These are phyloP conservation scores for Paracorniculantispora psalliotae DNA, from an alignment of 2,329 filamentous ascomycete species.

Conservation along the genomic window DNA sequence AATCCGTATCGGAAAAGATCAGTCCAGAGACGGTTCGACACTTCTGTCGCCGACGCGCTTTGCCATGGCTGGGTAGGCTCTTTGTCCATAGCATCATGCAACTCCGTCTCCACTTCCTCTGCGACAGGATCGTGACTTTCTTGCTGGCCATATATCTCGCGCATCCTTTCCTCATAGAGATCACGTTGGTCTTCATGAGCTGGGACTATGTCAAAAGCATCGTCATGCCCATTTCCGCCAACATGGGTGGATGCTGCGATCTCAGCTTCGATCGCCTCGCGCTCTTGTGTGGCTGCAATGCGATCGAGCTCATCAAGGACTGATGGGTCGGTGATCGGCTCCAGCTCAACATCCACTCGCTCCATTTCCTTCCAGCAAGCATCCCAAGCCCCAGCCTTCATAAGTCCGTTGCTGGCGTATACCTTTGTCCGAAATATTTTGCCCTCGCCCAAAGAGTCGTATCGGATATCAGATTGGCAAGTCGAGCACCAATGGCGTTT, in stretches of 20 bases:
- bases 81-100: background rate
- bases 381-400: constrained; percentile 86
- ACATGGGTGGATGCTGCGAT: constrained; percentile 20
- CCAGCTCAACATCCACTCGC: constrained; percentile 89
- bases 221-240: constrained; percentile 15
- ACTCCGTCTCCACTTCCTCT: background rate
- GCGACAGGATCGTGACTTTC: constrained; percentile 14
- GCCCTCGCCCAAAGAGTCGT: constrained; percentile 46
- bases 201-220: constrained; percentile 13
- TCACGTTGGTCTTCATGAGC: constrained; percentile 31
- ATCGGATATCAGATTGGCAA: constrained; percentile 51
- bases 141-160: constrained; percentile 49
- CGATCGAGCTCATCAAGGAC: constrained; percentile 56
- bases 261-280: constrained; percentile 28
- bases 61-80: constrained; percentile 1
- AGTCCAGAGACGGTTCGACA: background rate
- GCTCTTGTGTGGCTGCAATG: constrained; percentile 44
- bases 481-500: constrained; percentile 53
- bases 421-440: constrained; percentile 76
- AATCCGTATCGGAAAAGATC: constrained; percentile 2
- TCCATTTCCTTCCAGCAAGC: constrained; percentile 98
- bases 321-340: constrained; percentile 61
- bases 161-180: constrained; percentile 46
- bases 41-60: background rate
- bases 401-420: constrained; percentile 90